Percentiles rank a stretch among this genome's conserved stretches.
These are phyloP conservation scores for Blepharisma undulans DNA, from an alignment of 169 alveolate species.

Conservation along the genomic window DNA sequence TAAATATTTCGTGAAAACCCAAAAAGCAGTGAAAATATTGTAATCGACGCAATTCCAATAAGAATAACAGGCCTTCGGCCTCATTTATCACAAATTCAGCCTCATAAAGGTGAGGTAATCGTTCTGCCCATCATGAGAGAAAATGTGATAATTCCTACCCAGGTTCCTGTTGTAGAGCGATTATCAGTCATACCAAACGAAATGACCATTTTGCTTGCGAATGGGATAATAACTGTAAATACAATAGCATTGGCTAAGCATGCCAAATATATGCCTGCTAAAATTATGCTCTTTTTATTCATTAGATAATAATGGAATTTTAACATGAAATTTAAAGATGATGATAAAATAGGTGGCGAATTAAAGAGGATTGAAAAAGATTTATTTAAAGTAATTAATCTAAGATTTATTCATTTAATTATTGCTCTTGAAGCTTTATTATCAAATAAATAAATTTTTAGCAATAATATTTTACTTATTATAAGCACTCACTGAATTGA, in stretches of 20 bases:
- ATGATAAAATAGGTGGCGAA: neutral
- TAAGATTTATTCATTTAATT: too few species aligned
- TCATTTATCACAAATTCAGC: neutral
- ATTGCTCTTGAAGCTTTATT: too few species aligned
- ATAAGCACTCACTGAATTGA: too few species aligned
- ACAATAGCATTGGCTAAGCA: constrained; percentile 11
- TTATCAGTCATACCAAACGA: neutral
- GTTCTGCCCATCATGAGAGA: constrained; percentile 30
- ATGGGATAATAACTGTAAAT: constrained; percentile 25
- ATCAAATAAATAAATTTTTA: too few species aligned
- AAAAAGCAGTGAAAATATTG: neutral
- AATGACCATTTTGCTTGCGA: constrained; percentile 30
- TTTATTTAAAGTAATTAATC: too few species aligned
- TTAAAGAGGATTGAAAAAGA: neutral
- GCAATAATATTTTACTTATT: too few species aligned
- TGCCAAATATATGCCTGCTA: neutral
- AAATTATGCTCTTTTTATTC: neutral
- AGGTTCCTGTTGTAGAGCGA: constrained; percentile 1
- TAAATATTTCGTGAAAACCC: neutral
- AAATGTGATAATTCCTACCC: constrained; percentile 20
- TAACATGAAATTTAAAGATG: neutral
- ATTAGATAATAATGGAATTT: neutral
- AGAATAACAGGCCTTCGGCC: constrained; percentile 23
- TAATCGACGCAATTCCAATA: neutral
- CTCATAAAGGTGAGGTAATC: constrained; percentile 30